phyloP scores from a whole-genome alignment of 2,329 filamentous ascomycete species.

The Tolypocladium ovalisporum region DNA sequence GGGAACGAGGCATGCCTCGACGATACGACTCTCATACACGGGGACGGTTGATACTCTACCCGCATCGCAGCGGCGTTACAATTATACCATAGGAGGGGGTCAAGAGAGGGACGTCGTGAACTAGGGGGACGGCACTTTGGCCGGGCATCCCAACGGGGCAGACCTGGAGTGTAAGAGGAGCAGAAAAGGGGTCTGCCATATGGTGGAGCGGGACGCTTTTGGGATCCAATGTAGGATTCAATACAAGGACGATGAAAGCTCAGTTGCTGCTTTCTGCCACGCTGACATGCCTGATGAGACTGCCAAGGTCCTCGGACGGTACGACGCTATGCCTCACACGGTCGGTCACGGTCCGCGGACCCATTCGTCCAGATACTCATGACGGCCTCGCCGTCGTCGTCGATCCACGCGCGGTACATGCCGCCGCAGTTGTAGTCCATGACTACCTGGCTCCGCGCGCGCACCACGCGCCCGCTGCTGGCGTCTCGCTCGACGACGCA shows the following conservation, averaged over 20 bases:
- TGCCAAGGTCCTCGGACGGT: neutral
- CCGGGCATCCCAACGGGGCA: neutral
- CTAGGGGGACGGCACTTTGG: neutral
- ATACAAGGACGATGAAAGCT: neutral
- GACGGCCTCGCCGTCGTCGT: constrained; percentile 45
- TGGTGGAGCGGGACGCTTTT: neutral
- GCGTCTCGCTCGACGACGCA: constrained; percentile 34
- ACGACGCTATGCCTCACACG: neutral
- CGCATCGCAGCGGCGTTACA: constrained; percentile 22
- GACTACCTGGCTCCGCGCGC: constrained; percentile 42
- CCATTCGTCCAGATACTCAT: constrained; percentile 33
- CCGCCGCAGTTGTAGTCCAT: constrained; percentile 79
- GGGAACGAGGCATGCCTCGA: neutral
- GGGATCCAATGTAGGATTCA: neutral
- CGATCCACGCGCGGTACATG: constrained; percentile 74
- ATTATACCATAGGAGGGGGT: constrained; percentile 18
- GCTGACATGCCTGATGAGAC: neutral
- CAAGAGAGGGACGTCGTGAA: neutral
- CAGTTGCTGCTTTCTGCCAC: neutral
- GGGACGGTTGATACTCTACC: constrained; percentile 8
- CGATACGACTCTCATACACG: neutral
- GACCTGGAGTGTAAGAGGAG: neutral
- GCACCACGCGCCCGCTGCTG: constrained; percentile 27
- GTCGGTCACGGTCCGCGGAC: constrained; percentile 8
- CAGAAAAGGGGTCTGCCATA: neutral